Evolutionary conservation across 2,329 filamentous ascomycete species (phyloP).

Genomic region (Aureobasidium sp.): DNA sequence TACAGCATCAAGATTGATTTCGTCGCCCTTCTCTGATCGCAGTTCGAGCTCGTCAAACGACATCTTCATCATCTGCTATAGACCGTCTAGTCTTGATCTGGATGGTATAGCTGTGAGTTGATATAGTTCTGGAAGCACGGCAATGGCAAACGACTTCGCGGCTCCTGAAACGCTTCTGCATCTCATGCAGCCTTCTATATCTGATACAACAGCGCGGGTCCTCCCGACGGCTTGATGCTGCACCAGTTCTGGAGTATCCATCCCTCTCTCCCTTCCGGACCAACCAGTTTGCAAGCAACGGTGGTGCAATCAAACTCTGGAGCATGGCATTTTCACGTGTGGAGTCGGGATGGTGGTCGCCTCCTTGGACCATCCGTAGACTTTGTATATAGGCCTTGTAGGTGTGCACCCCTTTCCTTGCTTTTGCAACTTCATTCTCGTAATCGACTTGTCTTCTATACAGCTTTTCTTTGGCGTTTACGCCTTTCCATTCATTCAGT

Average conservation of each 20-base stretch:
- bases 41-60: neutral
- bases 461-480: neutral
- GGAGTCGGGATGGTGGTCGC: neutral
- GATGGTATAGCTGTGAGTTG: neutral
- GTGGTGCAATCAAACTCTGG: conserved; percentile 6
- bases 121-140: neutral
- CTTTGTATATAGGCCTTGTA: conserved; percentile 7
- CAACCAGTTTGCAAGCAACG: conserved; percentile 6
- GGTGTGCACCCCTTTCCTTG: conserved; percentile 2
- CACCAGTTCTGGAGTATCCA: neutral
- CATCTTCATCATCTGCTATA: neutral
- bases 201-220: conserved; percentile 11
- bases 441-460: conserved; percentile 5
- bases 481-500: conserved; percentile 12
- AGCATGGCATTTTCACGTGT: conserved; percentile 7
- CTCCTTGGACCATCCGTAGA: neutral
- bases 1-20: neutral
- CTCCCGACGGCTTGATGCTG: conserved; percentile 1
- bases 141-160: neutral
- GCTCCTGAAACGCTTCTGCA: conserved; percentile 13
- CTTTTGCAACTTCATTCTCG: neutral
- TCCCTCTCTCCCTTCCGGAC: conserved; percentile 7
- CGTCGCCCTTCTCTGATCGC: neutral
- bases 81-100: neutral
- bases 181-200: conserved; percentile 7